Percentiles rank a stretch among this genome's conserved stretches.
Conservation (phyloP, 257 asterid genomes). For the Jasminum sambac region DNA sequence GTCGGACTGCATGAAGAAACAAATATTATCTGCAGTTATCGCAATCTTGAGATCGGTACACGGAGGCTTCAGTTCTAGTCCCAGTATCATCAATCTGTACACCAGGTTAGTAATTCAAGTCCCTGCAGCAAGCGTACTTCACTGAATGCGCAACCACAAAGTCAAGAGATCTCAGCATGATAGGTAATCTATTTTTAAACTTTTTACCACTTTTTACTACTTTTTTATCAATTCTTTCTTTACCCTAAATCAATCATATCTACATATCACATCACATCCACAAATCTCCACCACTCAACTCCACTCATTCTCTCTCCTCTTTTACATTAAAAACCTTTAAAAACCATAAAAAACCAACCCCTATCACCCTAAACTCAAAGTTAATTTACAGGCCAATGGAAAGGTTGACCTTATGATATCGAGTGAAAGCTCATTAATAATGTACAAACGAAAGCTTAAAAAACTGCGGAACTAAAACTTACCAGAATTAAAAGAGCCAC, state of each 20-base stretch:
- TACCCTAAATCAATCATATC: no score
- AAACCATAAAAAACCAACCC: no score
- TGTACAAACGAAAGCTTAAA: constrained; percentile 8
- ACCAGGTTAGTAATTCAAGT: neutral
- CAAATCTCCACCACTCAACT: no score
- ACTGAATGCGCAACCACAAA: neutral
- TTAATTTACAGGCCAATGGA: constrained; percentile 5
- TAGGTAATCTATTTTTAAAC: no score
- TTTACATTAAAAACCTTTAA: no score
- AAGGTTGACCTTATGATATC: neutral
- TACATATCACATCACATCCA: no score
- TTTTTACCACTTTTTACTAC: no score
- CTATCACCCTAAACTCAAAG: constrained; percentile 4
- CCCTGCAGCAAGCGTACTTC: neutral
- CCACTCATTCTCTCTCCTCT: no score
- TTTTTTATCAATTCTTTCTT: no score
- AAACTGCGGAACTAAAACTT: constrained; percentile 18
- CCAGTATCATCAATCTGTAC: neutral
- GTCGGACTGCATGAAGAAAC: neutral
- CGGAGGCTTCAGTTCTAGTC: neutral
- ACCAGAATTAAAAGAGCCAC: constrained; percentile 29
- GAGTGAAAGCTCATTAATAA: constrained; percentile 7
- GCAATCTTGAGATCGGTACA: neutral
- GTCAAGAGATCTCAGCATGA: no score
- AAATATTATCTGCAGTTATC: neutral